phyloP scores from a whole-genome alignment of 208 protist species.

The Wallacemonas sp. region DNA sequence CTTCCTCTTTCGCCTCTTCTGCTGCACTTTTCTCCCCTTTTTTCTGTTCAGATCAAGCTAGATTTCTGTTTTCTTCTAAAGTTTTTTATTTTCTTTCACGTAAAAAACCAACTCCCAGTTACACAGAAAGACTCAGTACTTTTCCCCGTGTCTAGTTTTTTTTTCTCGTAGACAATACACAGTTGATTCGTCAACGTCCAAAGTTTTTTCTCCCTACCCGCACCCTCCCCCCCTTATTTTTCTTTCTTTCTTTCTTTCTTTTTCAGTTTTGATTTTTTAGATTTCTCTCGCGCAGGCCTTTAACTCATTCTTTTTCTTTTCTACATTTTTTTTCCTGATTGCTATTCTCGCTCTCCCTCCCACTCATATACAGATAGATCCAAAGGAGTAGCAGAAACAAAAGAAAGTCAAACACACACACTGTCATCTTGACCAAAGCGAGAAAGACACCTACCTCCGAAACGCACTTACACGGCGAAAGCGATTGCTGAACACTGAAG shows the following conservation, averaged over 20 bases:
- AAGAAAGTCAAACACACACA: background rate
- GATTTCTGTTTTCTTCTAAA: no score
- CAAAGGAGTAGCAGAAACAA: background rate
- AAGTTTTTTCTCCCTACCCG: background rate
- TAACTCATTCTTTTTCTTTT: constrained; percentile 22
- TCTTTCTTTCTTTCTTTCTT: constrained; percentile 13
- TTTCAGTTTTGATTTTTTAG: constrained; percentile 11
- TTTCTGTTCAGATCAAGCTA: no score
- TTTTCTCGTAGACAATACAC: constrained; percentile 16
- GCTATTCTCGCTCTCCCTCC: background rate
- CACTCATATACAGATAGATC: constrained; percentile 1
- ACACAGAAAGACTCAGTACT: background rate
- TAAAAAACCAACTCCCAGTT: no score
- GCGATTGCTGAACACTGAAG: no score
- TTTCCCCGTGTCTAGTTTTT: background rate
- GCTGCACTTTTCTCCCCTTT: no score
- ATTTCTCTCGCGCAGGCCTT: constrained; percentile 10
- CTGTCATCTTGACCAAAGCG: no score
- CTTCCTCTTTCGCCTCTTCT: no score
- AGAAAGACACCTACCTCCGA: no score
- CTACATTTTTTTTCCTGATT: constrained; percentile 12
- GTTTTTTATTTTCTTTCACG: background rate
- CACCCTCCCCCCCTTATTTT: constrained; percentile 11
- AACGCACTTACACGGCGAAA: no score
- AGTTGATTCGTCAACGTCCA: background rate